A percentile compares a stretch with the other conserved stretches of the same genome.
These are phyloP conservation scores for Onygenales sp. DNA, from an alignment of 2,329 filamentous ascomycete genomes.

Conservation along the genomic window DNA sequence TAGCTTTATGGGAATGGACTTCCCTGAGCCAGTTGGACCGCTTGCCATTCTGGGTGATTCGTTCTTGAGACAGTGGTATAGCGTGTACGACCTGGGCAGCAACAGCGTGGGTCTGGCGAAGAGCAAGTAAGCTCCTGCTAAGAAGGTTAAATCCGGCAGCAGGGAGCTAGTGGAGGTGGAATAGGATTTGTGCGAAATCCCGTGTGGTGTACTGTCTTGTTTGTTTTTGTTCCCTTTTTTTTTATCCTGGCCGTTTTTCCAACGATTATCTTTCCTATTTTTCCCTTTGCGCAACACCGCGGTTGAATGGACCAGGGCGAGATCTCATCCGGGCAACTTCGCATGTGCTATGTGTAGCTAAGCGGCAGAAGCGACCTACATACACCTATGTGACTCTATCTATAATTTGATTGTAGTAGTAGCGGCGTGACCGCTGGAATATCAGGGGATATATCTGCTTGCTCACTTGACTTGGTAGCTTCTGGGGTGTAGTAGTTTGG, in stretches of 20 bases:
- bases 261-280: not conserved
- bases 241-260: not conserved
- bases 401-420: too few relatives aligned
- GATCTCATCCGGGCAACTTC: too few relatives aligned
- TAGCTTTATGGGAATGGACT: constrained; percentile 94
- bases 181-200: not conserved
- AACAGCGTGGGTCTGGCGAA: constrained; percentile 80
- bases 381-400: not conserved
- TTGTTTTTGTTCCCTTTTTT: not conserved
- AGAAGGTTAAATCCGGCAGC: not conserved
- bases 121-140: constrained; percentile 44
- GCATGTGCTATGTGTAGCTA: too few relatives aligned
- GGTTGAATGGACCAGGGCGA: too few relatives aligned
- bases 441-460: too few relatives aligned
- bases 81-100: constrained; percentile 89
- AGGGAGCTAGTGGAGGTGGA: not conserved
- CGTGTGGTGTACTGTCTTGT: not conserved
- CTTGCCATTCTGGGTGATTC: constrained; percentile 76
- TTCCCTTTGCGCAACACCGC: not conserved
- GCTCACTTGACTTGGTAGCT: too few relatives aligned
- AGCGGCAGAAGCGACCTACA: not conserved
- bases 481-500: too few relatives aligned
- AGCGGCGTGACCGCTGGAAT: too few relatives aligned
- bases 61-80: constrained; percentile 60
- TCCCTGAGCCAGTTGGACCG: constrained; percentile 75